Conservation (phyloP, 2,329 filamentous ascomycete genomes). For the Passalora sequoiae region DNA sequence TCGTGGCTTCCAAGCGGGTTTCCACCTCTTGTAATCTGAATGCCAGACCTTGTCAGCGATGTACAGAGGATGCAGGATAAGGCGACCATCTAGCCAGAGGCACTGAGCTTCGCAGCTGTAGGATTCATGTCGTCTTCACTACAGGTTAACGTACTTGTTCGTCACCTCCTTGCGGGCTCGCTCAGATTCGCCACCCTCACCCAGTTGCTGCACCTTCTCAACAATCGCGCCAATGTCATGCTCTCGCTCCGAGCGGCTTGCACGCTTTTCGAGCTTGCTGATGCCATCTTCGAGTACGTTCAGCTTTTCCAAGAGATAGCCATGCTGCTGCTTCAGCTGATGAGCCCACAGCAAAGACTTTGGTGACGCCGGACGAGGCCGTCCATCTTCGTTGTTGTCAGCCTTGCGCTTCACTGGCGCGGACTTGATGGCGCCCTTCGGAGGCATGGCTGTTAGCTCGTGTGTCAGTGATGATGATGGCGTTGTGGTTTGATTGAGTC, state of each 20-base stretch:
- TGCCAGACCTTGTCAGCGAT: no score
- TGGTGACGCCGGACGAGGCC: slow-evolving; percentile 22
- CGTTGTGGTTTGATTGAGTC: not conserved
- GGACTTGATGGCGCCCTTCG: slow-evolving; percentile 6
- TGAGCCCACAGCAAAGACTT: slow-evolving; percentile 38
- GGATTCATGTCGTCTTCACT: slow-evolving; percentile 16
- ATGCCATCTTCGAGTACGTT: slow-evolving; percentile 31
- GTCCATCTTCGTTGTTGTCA: not conserved
- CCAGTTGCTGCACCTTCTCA: slow-evolving; percentile 17
- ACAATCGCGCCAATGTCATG: slow-evolving; percentile 15
- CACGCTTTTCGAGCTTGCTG: slow-evolving; percentile 12
- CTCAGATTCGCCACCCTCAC: slow-evolving; percentile 8
- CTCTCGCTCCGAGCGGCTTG: slow-evolving; percentile 5
- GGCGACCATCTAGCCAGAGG: no score
- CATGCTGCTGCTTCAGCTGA: slow-evolving; percentile 38
- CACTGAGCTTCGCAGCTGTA: no score
- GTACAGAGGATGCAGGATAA: no score
- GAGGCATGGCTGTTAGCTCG: slow-evolving; percentile 7
- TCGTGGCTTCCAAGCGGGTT: no score
- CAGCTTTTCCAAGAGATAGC: slow-evolving; percentile 34
- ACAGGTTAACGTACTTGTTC: slow-evolving; percentile 9
- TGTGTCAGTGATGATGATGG: not conserved
- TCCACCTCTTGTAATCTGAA: no score
- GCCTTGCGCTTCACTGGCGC: not conserved
- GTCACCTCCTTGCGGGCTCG: slow-evolving; percentile 14